phyloP scores from a whole-genome alignment of 2,329 filamentous ascomycete genomes.

The Botrytis fabae region DNA sequence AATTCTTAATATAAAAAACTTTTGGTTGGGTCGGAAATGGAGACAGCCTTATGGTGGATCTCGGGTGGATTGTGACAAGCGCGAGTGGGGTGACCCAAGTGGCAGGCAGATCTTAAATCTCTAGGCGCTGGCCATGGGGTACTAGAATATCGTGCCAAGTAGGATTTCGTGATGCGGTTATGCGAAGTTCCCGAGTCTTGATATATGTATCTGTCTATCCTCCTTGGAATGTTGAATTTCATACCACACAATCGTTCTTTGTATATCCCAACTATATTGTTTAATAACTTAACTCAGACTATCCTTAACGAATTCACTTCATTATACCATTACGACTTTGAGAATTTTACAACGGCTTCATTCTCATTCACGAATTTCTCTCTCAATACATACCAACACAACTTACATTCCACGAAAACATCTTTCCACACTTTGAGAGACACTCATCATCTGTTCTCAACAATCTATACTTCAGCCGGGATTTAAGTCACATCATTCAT shows the following conservation, averaged over 20 bases:
- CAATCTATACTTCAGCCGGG: background rate
- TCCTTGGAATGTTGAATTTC: background rate
- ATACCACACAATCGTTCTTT: background rate
- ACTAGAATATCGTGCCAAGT: background rate
- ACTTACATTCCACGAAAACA: background rate
- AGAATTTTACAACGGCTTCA: background rate
- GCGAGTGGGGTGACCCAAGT: conserved; percentile 5
- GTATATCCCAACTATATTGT: conserved; percentile 8
- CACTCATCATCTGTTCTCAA: background rate
- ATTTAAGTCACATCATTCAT: background rate
- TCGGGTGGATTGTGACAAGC: conserved; percentile 15
- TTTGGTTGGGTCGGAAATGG: conserved; percentile 11
- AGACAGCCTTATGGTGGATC: conserved; percentile 20
- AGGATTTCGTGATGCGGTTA: conserved; percentile 5
- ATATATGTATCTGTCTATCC: conserved; percentile 10
- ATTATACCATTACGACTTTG: background rate
- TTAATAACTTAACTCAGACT: conserved; percentile 7
- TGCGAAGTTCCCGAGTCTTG: background rate
- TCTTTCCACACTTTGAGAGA: background rate
- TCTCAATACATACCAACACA: background rate
- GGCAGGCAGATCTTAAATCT: conserved; percentile 15
- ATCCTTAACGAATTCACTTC: conserved; percentile 5
- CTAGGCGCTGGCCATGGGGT: conserved; percentile 12
- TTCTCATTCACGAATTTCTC: background rate
- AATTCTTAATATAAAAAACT: background rate